These are phyloP conservation scores for Phycomyces blakesleeanus DNA, from an alignment of 192 early-diverging fungal genomes.

Conservation along the genomic window DNA sequence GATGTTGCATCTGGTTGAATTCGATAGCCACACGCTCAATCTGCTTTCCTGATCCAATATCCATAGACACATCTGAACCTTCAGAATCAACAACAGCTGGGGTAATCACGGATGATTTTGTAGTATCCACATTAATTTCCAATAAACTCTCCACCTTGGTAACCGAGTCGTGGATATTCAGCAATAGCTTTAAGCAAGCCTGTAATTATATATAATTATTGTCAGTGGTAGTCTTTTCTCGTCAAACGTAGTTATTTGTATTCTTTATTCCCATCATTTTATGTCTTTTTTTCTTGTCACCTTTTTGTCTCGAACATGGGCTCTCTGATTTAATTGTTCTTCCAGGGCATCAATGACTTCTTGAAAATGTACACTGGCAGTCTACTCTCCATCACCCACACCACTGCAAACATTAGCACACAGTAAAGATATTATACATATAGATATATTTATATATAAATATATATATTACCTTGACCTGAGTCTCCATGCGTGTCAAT, in stretches of 20 bases:
- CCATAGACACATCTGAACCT: not conserved
- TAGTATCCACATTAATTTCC: conserved; percentile 45
- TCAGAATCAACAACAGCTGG: not conserved
- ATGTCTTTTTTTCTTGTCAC: conserved; percentile 35
- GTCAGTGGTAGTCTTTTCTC: not conserved
- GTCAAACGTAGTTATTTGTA: not conserved
- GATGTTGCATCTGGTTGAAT: conserved; percentile 80
- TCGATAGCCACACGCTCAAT: conserved; percentile 82
- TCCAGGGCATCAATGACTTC: conserved; percentile 54
- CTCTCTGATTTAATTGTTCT: conserved; percentile 54
- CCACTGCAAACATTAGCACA: not conserved
- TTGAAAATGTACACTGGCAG: conserved; percentile 45
- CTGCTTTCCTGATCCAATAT: conserved; percentile 56
- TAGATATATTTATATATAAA: not conserved
- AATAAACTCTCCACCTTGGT: conserved; percentile 72
- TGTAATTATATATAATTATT: conserved; percentile 3
- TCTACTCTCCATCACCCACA: conserved; percentile 31
- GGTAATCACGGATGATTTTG: not conserved
- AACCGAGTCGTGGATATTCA: conserved; percentile 75
- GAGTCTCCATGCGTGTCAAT: conserved; percentile 54
- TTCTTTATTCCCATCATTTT: too few species aligned
- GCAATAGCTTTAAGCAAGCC: conserved; percentile 62
- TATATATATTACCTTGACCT: conserved; percentile 50
- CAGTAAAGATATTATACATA: not conserved
- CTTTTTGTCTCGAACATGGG: conserved; percentile 67